phyloP scores from a whole-genome alignment of 1,284 basidiomycete species.

The Leccinum brunneo-olivaceum region DNA sequence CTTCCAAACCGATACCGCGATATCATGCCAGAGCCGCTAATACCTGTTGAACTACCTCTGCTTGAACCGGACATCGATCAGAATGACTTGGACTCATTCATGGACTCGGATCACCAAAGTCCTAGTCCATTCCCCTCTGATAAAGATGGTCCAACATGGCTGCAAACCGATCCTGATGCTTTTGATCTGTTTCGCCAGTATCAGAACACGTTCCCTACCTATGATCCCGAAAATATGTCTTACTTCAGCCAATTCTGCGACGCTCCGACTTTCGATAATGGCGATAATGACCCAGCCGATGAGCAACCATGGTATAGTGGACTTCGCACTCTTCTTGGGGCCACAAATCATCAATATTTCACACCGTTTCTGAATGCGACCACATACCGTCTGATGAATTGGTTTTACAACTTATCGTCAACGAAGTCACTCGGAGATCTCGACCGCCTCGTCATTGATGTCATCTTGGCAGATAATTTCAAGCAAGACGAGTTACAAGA shows the following conservation, averaged over 20 bases:
- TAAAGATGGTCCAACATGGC: too few species aligned
- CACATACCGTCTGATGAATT: slow-evolving; percentile 24
- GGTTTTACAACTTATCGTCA: slow-evolving; percentile 23
- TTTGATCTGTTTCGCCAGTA: neutral
- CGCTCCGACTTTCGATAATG: neutral
- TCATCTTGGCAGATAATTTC: slow-evolving; percentile 25
- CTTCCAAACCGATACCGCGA: too few species aligned
- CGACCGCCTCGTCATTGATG: slow-evolving; percentile 25
- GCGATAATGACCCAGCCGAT: neutral
- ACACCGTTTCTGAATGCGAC: slow-evolving; percentile 26
- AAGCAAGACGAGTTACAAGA: slow-evolving; percentile 11
- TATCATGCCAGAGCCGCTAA: too few species aligned
- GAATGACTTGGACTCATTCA: too few species aligned
- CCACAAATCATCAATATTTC: slow-evolving; percentile 10
- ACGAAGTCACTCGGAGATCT: slow-evolving; percentile 26
- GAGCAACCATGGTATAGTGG: too few species aligned
- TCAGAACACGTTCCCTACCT: neutral
- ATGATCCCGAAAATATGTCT: neutral
- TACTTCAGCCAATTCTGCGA: neutral
- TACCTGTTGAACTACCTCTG: too few species aligned
- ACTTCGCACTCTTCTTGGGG: too few species aligned
- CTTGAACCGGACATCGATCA: too few species aligned
- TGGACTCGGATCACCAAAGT: too few species aligned
- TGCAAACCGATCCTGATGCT: neutral
- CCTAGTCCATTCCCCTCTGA: too few species aligned